Conservation (phyloP, 768 basidiomycete genomes). For the Pisolithus microcarpus region DNA sequence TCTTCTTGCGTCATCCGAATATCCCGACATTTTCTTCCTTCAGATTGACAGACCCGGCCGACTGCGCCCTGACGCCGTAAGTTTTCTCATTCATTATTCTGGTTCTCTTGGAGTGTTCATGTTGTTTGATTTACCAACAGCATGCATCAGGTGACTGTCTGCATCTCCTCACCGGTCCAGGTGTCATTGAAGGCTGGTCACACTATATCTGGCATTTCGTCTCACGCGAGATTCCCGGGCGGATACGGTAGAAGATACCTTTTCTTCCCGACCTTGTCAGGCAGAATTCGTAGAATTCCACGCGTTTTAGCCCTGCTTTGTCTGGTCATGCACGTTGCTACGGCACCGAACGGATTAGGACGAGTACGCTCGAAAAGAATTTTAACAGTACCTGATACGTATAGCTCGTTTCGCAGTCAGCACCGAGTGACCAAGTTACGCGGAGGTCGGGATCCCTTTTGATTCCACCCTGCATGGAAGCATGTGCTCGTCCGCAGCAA, state of each 20-base stretch:
- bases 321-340: too few relatives aligned
- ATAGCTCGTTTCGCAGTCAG: too few relatives aligned
- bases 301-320: too few relatives aligned
- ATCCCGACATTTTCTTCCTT: slow-evolving; percentile 51
- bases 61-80: slow-evolving; percentile 58
- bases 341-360: too few relatives aligned
- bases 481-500: too few relatives aligned
- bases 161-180: slow-evolving; percentile 39
- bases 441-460: too few relatives aligned
- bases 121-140: slow-evolving; percentile 17
- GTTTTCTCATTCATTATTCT: slow-evolving; percentile 15
- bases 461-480: too few relatives aligned
- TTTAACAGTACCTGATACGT: too few relatives aligned
- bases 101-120: not conserved
- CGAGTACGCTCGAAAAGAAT: too few relatives aligned
- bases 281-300: too few relatives aligned
- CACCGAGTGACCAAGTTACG: too few relatives aligned
- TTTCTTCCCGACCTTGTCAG: not conserved
- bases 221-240: slow-evolving; percentile 29
- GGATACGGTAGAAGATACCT: slow-evolving; percentile 13
- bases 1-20: slow-evolving; percentile 35
- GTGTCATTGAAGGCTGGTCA: slow-evolving; percentile 46
- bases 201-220: slow-evolving; percentile 46
- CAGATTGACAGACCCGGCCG: slow-evolving; percentile 55
- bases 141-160: slow-evolving; percentile 41